phyloP scores from a whole-genome alignment of 73 alveolate genomes.

The Paramecium pentaurelia region DNA sequence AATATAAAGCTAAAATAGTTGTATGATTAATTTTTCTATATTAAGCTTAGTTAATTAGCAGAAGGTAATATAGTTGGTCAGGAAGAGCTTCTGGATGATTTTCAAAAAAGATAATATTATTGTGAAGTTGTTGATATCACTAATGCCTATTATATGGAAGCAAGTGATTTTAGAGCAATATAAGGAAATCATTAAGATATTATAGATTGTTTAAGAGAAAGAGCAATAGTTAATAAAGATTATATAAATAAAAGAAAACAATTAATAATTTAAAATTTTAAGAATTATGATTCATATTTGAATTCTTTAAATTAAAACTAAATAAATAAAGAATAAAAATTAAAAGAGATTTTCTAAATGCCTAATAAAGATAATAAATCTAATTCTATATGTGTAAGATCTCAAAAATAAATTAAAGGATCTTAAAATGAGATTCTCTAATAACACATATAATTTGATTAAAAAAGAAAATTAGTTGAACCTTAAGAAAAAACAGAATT shows the following conservation, averaged over 20 bases:
- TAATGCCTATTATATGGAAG: slow-evolving; percentile 19
- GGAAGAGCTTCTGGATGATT: not conserved
- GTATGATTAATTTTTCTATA: not conserved
- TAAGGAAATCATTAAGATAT: not conserved
- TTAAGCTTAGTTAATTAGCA: slow-evolving; percentile 19
- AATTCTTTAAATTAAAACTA: not conserved
- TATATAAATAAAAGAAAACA: not conserved
- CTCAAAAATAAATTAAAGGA: not conserved
- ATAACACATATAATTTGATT: not conserved
- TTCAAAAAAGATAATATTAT: not conserved
- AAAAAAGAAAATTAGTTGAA: not conserved
- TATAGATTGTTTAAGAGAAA: not conserved
- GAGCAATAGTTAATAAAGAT: not conserved
- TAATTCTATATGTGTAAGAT: not conserved
- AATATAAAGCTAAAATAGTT: not conserved
- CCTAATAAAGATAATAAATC: not conserved
- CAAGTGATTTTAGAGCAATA: not conserved
- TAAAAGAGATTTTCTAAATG: not conserved
- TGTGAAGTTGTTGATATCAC: slow-evolving; percentile 9
- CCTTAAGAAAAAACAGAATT: not conserved
- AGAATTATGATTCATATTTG: not conserved
- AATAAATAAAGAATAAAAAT: not conserved
- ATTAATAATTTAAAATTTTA: not conserved
- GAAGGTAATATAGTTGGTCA: slow-evolving; percentile 1
- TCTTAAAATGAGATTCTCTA: not conserved